Conservation (phyloP, 257 asterid genomes). For the Buddleja alternifolia region DNA sequence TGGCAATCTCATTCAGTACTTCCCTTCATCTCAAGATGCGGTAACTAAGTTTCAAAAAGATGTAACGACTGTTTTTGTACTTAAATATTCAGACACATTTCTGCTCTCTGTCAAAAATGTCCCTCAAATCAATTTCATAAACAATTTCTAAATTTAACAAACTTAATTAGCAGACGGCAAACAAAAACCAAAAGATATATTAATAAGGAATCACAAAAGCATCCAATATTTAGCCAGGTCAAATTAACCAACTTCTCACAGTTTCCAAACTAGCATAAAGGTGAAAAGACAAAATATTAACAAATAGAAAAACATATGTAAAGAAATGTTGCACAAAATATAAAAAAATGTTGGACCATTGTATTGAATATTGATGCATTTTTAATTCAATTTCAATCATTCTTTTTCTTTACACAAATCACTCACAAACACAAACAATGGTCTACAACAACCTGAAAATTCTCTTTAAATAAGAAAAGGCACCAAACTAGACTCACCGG, state of each 20-base stretch:
- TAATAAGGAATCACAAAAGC: not conserved
- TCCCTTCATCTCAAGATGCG: not conserved
- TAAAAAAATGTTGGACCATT: slow-evolving; percentile 1
- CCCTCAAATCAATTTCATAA: too few relatives aligned
- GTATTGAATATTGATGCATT: slow-evolving; percentile 6
- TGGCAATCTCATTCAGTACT: not conserved
- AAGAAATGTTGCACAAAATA: too few relatives aligned
- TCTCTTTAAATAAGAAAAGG: slow-evolving; percentile 14
- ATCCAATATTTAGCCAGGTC: not conserved
- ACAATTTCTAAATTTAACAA: too few relatives aligned
- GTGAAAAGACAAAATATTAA: not conserved
- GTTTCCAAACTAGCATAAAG: not conserved
- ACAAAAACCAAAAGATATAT: not conserved
- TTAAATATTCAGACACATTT: not conserved
- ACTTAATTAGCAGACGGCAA: not conserved
- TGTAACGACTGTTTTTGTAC: too few relatives aligned
- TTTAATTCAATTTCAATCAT: slow-evolving; percentile 22
- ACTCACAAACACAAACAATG: slow-evolving; percentile 33
- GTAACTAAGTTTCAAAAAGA: not conserved
- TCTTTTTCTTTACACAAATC: slow-evolving; percentile 40
- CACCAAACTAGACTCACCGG: slow-evolving; percentile 51
- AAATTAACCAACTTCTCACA: not conserved
- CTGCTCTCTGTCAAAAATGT: too few relatives aligned
- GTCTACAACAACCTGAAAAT: slow-evolving; percentile 30
- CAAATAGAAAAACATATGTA: not conserved